These are phyloP conservation scores for Cyclotella choctawhatcheeana DNA, from an alignment of 108 stramenopile species.

Conservation along the genomic window DNA sequence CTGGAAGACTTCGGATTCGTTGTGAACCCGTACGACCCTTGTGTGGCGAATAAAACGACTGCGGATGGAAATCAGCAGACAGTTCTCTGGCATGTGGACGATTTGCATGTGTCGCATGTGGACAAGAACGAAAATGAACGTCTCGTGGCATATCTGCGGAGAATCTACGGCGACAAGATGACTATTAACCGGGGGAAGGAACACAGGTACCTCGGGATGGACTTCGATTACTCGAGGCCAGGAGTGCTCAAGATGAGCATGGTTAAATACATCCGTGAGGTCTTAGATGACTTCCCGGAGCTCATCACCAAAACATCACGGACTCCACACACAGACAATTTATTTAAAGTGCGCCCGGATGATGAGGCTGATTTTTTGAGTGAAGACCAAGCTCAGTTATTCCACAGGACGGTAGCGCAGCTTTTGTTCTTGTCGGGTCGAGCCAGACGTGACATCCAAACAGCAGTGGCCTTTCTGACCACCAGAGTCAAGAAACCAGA, in stretches of 20 bases:
- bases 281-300: slow-evolving; percentile 4
- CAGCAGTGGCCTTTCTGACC: not conserved
- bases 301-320: not conserved
- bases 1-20: slow-evolving; percentile 9
- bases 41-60: slow-evolving; percentile 19
- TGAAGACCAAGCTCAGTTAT: not conserved
- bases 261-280: not conserved
- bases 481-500: slow-evolving; percentile 2
- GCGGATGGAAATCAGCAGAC: slow-evolving; percentile 12
- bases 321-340: not conserved
- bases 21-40: slow-evolving; percentile 27
- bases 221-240: not conserved
- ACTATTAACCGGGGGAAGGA: slow-evolving; percentile 6
- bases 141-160: not conserved
- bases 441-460: slow-evolving; percentile 4
- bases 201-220: slow-evolving; percentile 10
- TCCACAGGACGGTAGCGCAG: not conserved
- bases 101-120: slow-evolving; percentile 50
- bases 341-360: not conserved
- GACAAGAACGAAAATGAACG: slow-evolving; percentile 17
- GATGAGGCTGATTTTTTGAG: not conserved
- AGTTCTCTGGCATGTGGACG: slow-evolving; percentile 54
- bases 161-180: slow-evolving; percentile 30
- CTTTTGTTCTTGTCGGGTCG: not conserved
- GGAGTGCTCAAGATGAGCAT: not conserved